Evolutionary conservation across 148 eudicot species (phyloP).

Genomic region (Salicornia ramosissima): DNA sequence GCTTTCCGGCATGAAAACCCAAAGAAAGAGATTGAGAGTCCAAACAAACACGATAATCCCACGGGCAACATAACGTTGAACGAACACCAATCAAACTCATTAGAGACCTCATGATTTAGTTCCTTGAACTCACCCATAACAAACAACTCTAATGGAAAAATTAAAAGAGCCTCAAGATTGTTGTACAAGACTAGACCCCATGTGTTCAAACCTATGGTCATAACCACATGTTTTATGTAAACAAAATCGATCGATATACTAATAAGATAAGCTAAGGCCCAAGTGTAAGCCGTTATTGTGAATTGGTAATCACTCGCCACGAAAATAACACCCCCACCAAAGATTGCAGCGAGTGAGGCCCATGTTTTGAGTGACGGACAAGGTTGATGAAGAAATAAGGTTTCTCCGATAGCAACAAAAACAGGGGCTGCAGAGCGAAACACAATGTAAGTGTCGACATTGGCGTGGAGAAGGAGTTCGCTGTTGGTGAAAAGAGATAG

Average conservation of each 20-base stretch:
- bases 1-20: slow-evolving; percentile 95
- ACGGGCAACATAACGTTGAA: slow-evolving; percentile 76
- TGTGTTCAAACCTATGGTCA: slow-evolving; percentile 89
- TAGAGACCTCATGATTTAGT: slow-evolving; percentile 72
- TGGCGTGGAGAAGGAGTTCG: slow-evolving; percentile 95
- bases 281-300: slow-evolving; percentile 74
- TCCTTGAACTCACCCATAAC: slow-evolving; percentile 96
- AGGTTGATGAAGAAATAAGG: slow-evolving; percentile 82
- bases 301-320: slow-evolving; percentile 92
- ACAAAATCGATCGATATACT: slow-evolving; percentile 98
- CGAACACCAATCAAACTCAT: slow-evolving; percentile 79
- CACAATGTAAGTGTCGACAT: slow-evolving; percentile 90
- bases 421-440: slow-evolving; percentile 94
- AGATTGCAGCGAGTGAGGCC: slow-evolving; percentile 77
- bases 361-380: slow-evolving; percentile 90
- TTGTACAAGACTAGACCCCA: slow-evolving; percentile 98
- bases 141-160: slow-evolving; percentile 82
- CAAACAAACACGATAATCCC: slow-evolving; percentile 88
- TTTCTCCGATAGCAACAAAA: slow-evolving; percentile 93
- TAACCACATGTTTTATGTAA: slow-evolving; percentile 95
- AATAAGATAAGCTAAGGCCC: slow-evolving; percentile 88
- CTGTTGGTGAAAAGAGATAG: slow-evolving; percentile 95
- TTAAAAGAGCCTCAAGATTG: slow-evolving; percentile 87
- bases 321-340: slow-evolving; percentile 83
- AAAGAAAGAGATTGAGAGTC: slow-evolving; percentile 88